These are phyloP conservation scores for Leccinum aurantiacum DNA, from an alignment of 768 basidiomycete genomes.

Conservation along the genomic window DNA sequence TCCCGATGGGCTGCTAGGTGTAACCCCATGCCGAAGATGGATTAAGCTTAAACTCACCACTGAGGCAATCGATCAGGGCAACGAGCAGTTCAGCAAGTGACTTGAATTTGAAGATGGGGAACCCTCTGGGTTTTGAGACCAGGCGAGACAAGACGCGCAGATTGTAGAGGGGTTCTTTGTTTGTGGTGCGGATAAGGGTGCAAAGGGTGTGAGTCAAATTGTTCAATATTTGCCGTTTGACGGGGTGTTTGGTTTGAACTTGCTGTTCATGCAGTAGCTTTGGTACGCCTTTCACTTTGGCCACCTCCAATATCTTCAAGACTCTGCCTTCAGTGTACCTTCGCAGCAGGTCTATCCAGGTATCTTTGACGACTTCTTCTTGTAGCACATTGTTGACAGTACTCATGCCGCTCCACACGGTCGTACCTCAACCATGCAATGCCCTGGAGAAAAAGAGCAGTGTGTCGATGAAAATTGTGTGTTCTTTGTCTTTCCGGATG, in stretches of 20 bases:
- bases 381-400: neutral
- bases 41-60: neutral
- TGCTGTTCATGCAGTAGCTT: conserved; percentile 2
- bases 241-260: conserved; percentile 1
- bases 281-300: neutral
- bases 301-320: neutral
- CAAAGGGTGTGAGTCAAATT: conserved; percentile 3
- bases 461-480: neutral
- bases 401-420: neutral
- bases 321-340: neutral
- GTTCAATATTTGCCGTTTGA: neutral
- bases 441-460: neutral
- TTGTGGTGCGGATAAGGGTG: too few relatives aligned
- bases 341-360: conserved; percentile 3
- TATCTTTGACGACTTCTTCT: conserved; percentile 8
- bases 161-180: neutral
- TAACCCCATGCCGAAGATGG: neutral
- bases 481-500: neutral
- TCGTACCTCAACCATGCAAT: neutral
- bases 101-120: neutral
- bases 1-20: conserved; percentile 1
- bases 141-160: neutral
- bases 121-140: neutral
- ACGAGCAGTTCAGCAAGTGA: neutral
- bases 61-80: neutral